A percentile compares a stretch with the other conserved stretches of the same genome.
Evolutionary conservation across 225 moss, liverwort and hornwort genomes (phyloP).

Genomic region (Pleurozium schreberi): DNA sequence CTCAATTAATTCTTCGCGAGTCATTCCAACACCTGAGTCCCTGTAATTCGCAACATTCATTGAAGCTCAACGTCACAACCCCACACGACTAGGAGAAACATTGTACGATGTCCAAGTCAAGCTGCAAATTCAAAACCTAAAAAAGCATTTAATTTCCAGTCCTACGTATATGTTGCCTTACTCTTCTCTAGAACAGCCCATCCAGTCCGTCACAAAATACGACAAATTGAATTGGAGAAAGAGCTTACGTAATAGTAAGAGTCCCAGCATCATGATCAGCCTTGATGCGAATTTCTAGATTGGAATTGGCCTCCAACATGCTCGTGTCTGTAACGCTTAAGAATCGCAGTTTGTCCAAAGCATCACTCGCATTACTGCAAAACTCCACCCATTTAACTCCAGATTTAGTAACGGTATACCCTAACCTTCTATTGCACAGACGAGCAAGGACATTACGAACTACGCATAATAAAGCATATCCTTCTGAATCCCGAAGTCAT

Average conservation of each 20-base stretch:
- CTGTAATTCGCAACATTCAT: constrained; percentile 18
- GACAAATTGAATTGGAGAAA: background rate
- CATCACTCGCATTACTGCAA: constrained; percentile 95
- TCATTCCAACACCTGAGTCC: constrained; percentile 94
- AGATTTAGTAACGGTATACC: background rate
- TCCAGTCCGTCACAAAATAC: background rate
- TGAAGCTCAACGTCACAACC: background rate
- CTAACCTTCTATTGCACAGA: background rate
- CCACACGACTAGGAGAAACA: background rate
- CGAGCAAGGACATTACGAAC: background rate
- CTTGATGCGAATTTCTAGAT: constrained; percentile 77
- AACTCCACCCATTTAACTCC: background rate
- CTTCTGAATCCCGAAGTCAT: background rate
- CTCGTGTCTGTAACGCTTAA: constrained; percentile 79
- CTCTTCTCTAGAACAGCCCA: background rate
- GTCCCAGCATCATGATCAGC: constrained; percentile 59
- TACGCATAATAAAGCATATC: background rate
- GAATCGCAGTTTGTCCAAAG: constrained; percentile 90
- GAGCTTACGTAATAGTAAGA: constrained; percentile 66
- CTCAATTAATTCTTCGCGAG: constrained; percentile 70
- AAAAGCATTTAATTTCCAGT: background rate
- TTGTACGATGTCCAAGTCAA: background rate
- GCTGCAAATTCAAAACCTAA: background rate
- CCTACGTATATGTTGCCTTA: background rate
- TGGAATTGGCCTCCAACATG: constrained; percentile 57